Base-by-base conservation (phyloP, 140 eudicot species). In the Cichorium intybus region DNA sequence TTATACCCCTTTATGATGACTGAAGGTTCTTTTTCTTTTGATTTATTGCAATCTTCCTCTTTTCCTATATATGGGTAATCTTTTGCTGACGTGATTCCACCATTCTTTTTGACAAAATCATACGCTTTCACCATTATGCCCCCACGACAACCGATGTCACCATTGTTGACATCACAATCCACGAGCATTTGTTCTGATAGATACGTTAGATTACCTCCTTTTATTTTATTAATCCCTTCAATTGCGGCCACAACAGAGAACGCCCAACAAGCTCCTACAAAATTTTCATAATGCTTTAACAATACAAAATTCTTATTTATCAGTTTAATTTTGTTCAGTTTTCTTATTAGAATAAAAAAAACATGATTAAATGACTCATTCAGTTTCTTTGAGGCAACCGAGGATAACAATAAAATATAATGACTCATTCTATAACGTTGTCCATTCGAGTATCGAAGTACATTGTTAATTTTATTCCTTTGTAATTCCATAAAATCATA, bases 231-330 rank as follows among this genome's bases (percentile, higher is more conserved):
- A 21, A 82, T 41, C 22, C 93, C 80, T 74, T 82, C 89, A 21
- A 78, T 67, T 5, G 94, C 89, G 62, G 90, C 87, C 48, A 82
- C 72, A 17, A 86, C 79, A 0, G 96, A 73, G 69, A 88, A 85
- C 18, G 87, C 94, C 94, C 89, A 82, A 66, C 90, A 89, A 34
- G 86, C 79, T 48, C 87, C 79, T 87, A 75, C 56, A 48, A n/a
- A n/a, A n/a, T 9, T 51, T 10, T n/a, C 46, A 37, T 37, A 3
- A 10, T 37, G n/a, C 0, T 37, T 37, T 37, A 10, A 6, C 35
- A 31, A 2, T 5, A 31, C 7, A 31, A n/a, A n/a, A n/a, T n/a
- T n/a, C n/a, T n/a, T n/a, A n/a, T n/a, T n/a, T n/a, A n/a, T n/a
- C n/a, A n/a, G n/a, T n/a, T n/a, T n/a, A n/a, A n/a, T n/a, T n/a